Percentiles rank a stretch among this genome's conserved stretches.
Evolutionary conservation across 2,329 filamentous ascomycete genomes (phyloP).

Genomic region (Verticillium tricorpus): DNA sequence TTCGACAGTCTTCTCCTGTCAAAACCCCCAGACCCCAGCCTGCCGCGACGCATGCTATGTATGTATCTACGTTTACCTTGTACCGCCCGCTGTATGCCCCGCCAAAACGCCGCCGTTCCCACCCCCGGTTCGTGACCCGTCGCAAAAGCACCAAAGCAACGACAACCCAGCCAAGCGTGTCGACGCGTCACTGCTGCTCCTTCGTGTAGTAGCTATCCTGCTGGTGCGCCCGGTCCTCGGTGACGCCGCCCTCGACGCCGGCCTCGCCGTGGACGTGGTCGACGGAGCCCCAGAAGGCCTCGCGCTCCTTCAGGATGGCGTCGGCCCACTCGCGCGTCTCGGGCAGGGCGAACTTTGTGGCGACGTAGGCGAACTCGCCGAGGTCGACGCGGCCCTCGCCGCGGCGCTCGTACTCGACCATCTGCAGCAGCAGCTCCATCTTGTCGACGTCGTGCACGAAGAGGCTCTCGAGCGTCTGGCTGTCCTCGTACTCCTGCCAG

Average conservation of each 20-base stretch:
- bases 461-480: conserved; percentile 72
- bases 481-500: conserved; percentile 96
- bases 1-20: no score
- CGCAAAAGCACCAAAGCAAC: not conserved
- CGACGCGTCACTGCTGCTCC: conserved; percentile 3
- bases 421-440: conserved; percentile 90
- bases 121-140: not conserved
- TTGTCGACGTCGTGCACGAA: conserved; percentile 98
- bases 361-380: conserved; percentile 81
- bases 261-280: conserved; percentile 41
- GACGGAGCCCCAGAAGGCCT: conserved; percentile 62
- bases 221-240: conserved; percentile 28
- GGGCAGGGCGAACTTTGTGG: conserved; percentile 64
- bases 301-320: conserved; percentile 71
- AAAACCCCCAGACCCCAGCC: no score
- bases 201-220: conserved; percentile 47
- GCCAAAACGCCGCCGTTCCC: not conserved
- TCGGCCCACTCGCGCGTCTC: conserved; percentile 79
- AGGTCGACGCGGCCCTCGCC: conserved; percentile 65
- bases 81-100: not conserved
- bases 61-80: no score
- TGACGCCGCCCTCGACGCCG: conserved; percentile 32
- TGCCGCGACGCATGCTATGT: no score
- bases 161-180: no score
- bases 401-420: conserved; percentile 89